A percentile compares a stretch with the other conserved stretches of the same genome.
Conservation (phyloP, 2,329 filamentous ascomycete species). For the Beauveria asiatica region DNA sequence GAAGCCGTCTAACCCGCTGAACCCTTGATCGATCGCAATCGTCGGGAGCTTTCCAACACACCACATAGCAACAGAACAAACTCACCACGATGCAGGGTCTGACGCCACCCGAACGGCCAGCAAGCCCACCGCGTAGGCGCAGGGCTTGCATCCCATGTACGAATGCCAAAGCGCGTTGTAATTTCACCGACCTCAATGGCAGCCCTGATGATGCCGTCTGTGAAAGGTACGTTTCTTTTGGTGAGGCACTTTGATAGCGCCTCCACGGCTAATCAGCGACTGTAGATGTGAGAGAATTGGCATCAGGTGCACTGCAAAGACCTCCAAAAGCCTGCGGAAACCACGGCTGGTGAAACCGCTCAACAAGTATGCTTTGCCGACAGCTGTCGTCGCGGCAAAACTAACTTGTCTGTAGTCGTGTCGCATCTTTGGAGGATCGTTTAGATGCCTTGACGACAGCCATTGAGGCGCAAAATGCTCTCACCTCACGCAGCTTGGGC, state of each 20-base stretch:
- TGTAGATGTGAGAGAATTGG: conserved; percentile 21
- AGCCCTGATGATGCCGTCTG: conserved; percentile 17
- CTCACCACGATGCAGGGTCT: conserved; percentile 15
- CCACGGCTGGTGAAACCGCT: conserved; percentile 22
- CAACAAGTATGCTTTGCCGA: conserved; percentile 16
- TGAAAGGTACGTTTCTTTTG: conserved; percentile 17
- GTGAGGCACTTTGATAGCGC: background rate
- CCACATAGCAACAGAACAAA: conserved; percentile 10
- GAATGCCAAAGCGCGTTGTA: conserved; percentile 21
- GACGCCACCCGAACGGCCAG: conserved; percentile 9
- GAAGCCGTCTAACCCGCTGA: conserved; percentile 1
- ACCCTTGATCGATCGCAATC: conserved; percentile 7
- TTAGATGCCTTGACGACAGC: conserved; percentile 16
- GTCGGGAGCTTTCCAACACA: background rate
- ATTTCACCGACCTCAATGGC: conserved; percentile 18
- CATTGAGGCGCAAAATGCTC: conserved; percentile 9
- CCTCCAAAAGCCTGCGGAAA: conserved; percentile 22
- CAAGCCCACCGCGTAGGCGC: conserved; percentile 22
- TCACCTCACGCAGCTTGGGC: conserved; percentile 2
- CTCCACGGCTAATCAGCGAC: background rate
- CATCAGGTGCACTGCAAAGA: conserved; percentile 22
- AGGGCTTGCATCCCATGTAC: conserved; percentile 24
- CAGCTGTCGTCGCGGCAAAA: background rate
- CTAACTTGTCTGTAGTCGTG: conserved; percentile 15
- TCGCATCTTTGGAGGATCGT: conserved; percentile 19